Evolutionary conservation across 1,284 basidiomycete genomes (phyloP), one percentile per base, ranked within the genome.

Genomic region (Apiotrichum veenhuisii): DNA sequence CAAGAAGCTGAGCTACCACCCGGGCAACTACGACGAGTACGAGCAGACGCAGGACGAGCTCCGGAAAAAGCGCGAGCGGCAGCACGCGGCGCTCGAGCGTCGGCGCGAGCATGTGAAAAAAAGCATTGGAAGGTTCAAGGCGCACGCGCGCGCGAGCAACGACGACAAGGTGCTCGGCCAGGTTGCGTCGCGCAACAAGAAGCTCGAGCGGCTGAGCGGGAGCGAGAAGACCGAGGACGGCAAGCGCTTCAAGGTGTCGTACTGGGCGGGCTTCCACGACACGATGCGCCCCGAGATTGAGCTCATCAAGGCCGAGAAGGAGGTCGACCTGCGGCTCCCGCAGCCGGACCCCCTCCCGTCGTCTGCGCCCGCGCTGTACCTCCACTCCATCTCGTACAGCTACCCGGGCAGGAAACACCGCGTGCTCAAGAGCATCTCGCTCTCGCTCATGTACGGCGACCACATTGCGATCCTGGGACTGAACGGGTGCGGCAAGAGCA

Each of bases 151-250:
- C 23, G 30, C 42, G 20, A 38, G 37, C 12, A 36, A 42, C 38
- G 57, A 62, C 52, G 57, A 58, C 49, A 62, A 62, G 52, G 57
- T 62, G 38, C 60, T 58, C 27, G 48, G 51, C 9, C 60, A 62
- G 40, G 83, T 80, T n/a, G 81, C 80, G 57, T 83, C 81, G 36
- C 72, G 86, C 10, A 82, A 84, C 69, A 85, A 83, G 74, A 87
- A 87, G 70, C 75, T 84, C 36, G 82, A 83, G 52, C 82, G 84
- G 37, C 77, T 83, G n/a, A 81, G 77, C 71, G 84, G 84, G 9
- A 63, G 81, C 38, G 83, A 86, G 67, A 77, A 78, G 25, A 79
- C 74, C 50, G 75, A 73, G 22, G 80, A 79, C 53, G 81, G 81
- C 1, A 69, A 68, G 43, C 78, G 82, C 12, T 87, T 87, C 78